A percentile compares a stretch with the other conserved stretches of the same genome.
Evolutionary conservation across 345 rosid genomes (phyloP).

Genomic region (Sisymbrium irio): DNA sequence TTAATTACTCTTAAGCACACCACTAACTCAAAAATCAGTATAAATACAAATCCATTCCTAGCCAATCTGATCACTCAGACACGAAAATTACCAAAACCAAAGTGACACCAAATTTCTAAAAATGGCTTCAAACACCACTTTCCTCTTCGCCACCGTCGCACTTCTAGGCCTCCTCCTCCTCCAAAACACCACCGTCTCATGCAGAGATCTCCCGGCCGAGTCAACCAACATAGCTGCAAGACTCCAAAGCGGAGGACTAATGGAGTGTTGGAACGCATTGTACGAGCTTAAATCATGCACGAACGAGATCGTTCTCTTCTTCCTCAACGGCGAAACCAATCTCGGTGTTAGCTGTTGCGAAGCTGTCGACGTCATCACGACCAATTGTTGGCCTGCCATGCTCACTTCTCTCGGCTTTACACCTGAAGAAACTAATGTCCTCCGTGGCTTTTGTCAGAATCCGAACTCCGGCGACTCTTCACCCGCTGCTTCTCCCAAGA

Average conservation of each 20-base stretch:
- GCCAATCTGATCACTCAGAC: not conserved
- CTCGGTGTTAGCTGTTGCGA: slow-evolving; percentile 61
- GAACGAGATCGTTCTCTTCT: slow-evolving; percentile 58
- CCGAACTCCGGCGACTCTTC: slow-evolving; percentile 30
- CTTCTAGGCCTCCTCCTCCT: slow-evolving; percentile 12
- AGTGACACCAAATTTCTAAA: not conserved
- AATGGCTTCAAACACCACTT: slow-evolving; percentile 31
- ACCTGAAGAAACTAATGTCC: slow-evolving; percentile 50
- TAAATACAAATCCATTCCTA: slow-evolving; percentile 6
- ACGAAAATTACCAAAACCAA: not conserved
- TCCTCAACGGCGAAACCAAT: slow-evolving; percentile 57
- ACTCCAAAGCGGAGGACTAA: slow-evolving; percentile 45
- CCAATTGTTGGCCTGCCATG: slow-evolving; percentile 82
- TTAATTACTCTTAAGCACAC: not conserved
- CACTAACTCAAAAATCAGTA: not conserved
- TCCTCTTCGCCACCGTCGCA: slow-evolving; percentile 14
- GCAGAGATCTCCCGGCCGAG: slow-evolving; percentile 24
- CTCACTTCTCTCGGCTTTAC: slow-evolving; percentile 69
- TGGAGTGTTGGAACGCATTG: slow-evolving; percentile 68
- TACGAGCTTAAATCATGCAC: slow-evolving; percentile 67
- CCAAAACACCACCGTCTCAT: slow-evolving; percentile 6
- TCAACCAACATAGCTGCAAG: slow-evolving; percentile 32
- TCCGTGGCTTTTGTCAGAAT: slow-evolving; percentile 54
- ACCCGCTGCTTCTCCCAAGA: slow-evolving; percentile 22
- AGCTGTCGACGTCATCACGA: slow-evolving; percentile 53